Conservation (phyloP, 2,329 filamentous ascomycete genomes). For the Penicillium expansum region DNA sequence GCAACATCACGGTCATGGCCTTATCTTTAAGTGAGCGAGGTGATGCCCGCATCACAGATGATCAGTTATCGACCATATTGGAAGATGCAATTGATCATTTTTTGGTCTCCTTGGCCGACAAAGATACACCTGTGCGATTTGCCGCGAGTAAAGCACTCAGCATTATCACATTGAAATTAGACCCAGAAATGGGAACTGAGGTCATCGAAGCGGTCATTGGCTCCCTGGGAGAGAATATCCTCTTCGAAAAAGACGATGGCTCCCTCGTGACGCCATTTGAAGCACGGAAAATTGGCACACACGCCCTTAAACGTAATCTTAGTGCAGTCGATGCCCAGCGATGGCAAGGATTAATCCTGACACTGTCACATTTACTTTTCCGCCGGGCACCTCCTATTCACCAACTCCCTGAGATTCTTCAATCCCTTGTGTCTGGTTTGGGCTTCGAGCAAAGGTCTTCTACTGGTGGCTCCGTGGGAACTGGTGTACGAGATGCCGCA, state of each 20-base stretch:
- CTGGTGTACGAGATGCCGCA: slow-evolving; percentile 89
- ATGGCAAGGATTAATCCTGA: slow-evolving; percentile 92
- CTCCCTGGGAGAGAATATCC: slow-evolving; percentile 60
- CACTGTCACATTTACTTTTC: slow-evolving; percentile 82
- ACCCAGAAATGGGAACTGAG: slow-evolving; percentile 76
- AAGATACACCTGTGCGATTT: slow-evolving; percentile 85
- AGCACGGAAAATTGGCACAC: slow-evolving; percentile 32
- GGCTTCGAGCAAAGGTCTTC: slow-evolving; percentile 85
- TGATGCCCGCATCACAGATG: slow-evolving; percentile 26
- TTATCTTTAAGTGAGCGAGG: slow-evolving; percentile 51
- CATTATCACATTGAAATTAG: slow-evolving; percentile 76
- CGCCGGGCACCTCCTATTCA: slow-evolving; percentile 71
- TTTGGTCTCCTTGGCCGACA: slow-evolving; percentile 74
- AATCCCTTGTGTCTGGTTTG: slow-evolving; percentile 73
- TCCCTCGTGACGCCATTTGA: slow-evolving; percentile 39
- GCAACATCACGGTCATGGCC: slow-evolving; percentile 67
- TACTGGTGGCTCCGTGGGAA: slow-evolving; percentile 79
- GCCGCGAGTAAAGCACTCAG: slow-evolving; percentile 91
- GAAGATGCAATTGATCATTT: slow-evolving; percentile 82
- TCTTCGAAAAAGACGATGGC: slow-evolving; percentile 51
- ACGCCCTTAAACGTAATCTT: slow-evolving; percentile 55
- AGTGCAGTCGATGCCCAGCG: slow-evolving; percentile 74
- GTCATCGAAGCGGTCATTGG: slow-evolving; percentile 84
- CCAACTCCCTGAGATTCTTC: slow-evolving; percentile 70
- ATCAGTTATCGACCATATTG: slow-evolving; percentile 54